Evolutionary conservation across 768 basidiomycete species (phyloP).

Genomic region (Russula brevipes): DNA sequence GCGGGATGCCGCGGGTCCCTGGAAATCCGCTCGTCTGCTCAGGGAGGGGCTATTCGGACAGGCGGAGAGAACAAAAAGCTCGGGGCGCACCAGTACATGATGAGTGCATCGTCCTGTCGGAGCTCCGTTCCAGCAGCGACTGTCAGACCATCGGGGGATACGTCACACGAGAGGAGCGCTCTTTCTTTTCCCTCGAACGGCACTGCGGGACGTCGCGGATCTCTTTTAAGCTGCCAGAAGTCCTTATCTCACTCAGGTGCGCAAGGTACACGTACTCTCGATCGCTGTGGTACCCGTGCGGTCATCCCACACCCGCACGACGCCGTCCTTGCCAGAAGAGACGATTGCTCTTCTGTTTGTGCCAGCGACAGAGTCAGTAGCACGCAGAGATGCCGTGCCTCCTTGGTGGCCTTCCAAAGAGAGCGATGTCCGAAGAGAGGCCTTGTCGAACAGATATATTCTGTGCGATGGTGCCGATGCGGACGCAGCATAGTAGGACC

Average conservation of each 20-base stretch:
- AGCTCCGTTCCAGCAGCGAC: slow-evolving; percentile 83
- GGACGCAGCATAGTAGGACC: slow-evolving; percentile 52
- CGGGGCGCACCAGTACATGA: slow-evolving; percentile 70
- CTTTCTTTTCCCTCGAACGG: slow-evolving; percentile 40
- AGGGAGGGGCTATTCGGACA: not conserved
- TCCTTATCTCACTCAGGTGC: not conserved
- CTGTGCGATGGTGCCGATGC: slow-evolving; percentile 57
- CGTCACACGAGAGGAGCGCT: slow-evolving; percentile 61
- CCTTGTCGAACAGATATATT: slow-evolving; percentile 64
- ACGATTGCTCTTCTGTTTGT: slow-evolving; percentile 44
- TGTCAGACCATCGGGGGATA: slow-evolving; percentile 61
- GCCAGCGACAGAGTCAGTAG: slow-evolving; percentile 40
- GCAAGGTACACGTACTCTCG: slow-evolving; percentile 47
- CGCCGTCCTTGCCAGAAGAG: slow-evolving; percentile 67
- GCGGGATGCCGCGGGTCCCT: slow-evolving; percentile 85
- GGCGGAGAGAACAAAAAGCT: slow-evolving; percentile 6
- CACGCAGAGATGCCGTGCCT: slow-evolving; percentile 52
- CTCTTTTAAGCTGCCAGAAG: slow-evolving; percentile 38
- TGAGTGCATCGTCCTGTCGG: slow-evolving; percentile 72
- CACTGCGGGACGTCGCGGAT: slow-evolving; percentile 38
- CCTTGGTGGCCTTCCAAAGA: slow-evolving; percentile 53
- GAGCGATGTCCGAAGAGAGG: slow-evolving; percentile 42
- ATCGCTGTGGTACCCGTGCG: slow-evolving; percentile 48
- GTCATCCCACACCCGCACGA: slow-evolving; percentile 71
- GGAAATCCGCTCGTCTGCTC: not conserved